A percentile compares a stretch with the other conserved stretches of the same genome.
These are phyloP conservation scores for Marchantia polymorpha DNA, from an alignment of 225 moss, liverwort and hornwort genomes.

Conservation along the genomic window DNA sequence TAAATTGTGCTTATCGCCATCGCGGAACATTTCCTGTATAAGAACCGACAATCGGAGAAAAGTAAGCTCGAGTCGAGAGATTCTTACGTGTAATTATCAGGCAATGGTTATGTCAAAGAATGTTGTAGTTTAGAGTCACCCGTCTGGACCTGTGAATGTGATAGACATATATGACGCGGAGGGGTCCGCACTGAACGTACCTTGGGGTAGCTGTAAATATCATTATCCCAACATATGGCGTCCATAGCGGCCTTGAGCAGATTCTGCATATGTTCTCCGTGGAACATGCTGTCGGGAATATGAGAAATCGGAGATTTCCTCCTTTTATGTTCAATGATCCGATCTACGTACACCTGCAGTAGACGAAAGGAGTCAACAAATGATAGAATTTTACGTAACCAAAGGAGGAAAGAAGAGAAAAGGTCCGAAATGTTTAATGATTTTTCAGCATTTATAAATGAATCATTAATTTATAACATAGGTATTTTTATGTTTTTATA, in stretches of 20 bases:
- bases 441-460: too few relatives aligned
- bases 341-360: background rate
- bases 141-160: too few relatives aligned
- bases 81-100: too few relatives aligned
- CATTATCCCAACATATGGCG: background rate
- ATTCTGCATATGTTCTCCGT: background rate
- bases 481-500: too few relatives aligned
- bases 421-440: background rate
- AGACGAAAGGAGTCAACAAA: background rate
- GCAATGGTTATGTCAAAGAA: too few relatives aligned
- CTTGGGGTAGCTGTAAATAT: background rate
- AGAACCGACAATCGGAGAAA: too few relatives aligned
- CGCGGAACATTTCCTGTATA: too few relatives aligned
- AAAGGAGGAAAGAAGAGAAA: background rate
- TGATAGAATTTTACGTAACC: background rate
- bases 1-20: too few relatives aligned
- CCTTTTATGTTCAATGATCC: background rate
- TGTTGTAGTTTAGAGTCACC: too few relatives aligned
- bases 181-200: background rate
- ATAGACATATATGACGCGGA: background rate
- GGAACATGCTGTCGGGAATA: constrained; percentile 2
- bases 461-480: too few relatives aligned
- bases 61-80: too few relatives aligned
- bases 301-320: too few relatives aligned
- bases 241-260: background rate